These are phyloP conservation scores for Backusella tarrabulga DNA, from an alignment of 192 early-diverging fungal genomes.

Conservation along the genomic window DNA sequence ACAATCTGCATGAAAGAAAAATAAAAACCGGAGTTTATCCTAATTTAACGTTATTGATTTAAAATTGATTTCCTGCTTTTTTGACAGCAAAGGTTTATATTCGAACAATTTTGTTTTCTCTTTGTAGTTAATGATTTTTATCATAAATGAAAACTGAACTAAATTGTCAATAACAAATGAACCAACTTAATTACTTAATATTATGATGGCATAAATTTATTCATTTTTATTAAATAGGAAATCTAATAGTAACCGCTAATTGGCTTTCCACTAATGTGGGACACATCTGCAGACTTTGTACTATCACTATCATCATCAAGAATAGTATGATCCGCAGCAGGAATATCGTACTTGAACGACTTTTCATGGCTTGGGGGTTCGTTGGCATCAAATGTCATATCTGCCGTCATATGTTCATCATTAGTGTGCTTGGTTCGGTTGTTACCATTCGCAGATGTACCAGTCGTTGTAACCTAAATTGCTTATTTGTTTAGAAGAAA, in stretches of 20 bases:
- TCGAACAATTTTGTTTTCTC: too few relatives aligned
- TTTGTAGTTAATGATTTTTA: too few relatives aligned
- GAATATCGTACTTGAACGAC: not conserved
- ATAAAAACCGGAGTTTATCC: too few relatives aligned
- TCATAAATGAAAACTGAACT: too few relatives aligned
- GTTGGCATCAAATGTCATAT: slow-evolving; percentile 26
- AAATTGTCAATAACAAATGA: too few relatives aligned
- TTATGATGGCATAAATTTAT: not conserved
- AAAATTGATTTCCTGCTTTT: too few relatives aligned
- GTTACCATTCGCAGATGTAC: not conserved
- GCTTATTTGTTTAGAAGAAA: not conserved
- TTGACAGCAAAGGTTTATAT: too few relatives aligned
- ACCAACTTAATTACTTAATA: not conserved
- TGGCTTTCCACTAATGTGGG: not conserved
- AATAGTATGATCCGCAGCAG: not conserved
- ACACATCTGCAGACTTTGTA: not conserved
- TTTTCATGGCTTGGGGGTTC: not conserved
- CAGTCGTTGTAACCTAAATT: slow-evolving; percentile 19
- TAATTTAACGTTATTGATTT: too few relatives aligned
- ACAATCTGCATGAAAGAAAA: too few relatives aligned
- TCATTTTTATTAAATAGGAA: not conserved
- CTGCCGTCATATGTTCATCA: slow-evolving; percentile 12
- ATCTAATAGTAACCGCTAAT: not conserved
- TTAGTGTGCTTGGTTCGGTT: slow-evolving; percentile 1
- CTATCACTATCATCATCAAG: not conserved